Evolutionary conservation across 2,329 filamentous ascomycete genomes (phyloP).

Genomic region (Mollisia scopiformis): DNA sequence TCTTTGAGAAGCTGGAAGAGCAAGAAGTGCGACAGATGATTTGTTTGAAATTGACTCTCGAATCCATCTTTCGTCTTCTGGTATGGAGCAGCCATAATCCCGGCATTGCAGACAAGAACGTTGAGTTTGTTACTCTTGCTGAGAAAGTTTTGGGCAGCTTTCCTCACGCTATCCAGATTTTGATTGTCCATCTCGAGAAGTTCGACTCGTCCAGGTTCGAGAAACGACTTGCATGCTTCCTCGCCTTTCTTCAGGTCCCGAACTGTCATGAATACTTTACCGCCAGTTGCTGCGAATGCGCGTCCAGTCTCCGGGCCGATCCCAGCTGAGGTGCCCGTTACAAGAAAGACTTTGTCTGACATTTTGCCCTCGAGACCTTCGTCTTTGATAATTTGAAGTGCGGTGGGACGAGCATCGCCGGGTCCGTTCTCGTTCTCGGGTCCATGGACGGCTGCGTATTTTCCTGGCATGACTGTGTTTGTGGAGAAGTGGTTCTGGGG

Average conservation of each 20-base stretch:
- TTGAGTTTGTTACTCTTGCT: constrained; percentile 36
- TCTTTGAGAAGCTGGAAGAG: constrained; percentile 53
- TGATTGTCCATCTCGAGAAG: constrained; percentile 39
- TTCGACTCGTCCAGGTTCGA: constrained; percentile 38
- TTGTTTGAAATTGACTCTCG: constrained; percentile 54
- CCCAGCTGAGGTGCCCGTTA: constrained; percentile 43
- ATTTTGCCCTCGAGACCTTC: constrained; percentile 28
- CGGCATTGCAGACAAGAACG: constrained; percentile 33
- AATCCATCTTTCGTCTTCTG: constrained; percentile 47
- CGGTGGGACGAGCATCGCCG: constrained; percentile 39
- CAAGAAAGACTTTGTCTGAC: constrained; percentile 45
- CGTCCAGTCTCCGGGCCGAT: constrained; percentile 43
- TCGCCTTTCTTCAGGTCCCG: constrained; percentile 40
- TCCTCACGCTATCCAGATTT: constrained; percentile 38
- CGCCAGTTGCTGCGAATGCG: constrained; percentile 40
- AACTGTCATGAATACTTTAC: constrained; percentile 40
- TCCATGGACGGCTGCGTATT: constrained; percentile 8
- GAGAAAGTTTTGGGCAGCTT: constrained; percentile 34
- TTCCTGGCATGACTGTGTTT: constrained; percentile 16
- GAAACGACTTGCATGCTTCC: constrained; percentile 39
- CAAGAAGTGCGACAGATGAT: constrained; percentile 57
- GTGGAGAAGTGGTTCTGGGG: background rate
- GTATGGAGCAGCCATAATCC: constrained; percentile 26
- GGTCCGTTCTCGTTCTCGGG: constrained; percentile 26
- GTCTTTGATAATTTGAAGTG: constrained; percentile 37